These are phyloP conservation scores for Lactifluus piperatus DNA, from an alignment of 768 basidiomycete species.

Conservation along the genomic window DNA sequence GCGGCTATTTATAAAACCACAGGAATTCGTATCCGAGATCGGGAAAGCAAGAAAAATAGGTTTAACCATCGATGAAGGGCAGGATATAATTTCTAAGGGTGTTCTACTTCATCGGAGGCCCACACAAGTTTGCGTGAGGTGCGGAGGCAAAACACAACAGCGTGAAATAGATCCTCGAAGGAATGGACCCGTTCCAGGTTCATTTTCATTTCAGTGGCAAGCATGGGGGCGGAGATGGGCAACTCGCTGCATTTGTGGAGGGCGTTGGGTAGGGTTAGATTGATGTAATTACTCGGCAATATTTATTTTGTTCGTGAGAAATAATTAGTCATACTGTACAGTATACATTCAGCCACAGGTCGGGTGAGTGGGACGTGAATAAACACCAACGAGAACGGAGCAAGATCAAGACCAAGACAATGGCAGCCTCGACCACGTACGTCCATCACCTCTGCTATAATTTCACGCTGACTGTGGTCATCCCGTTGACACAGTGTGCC, in stretches of 20 bases:
- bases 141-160: slow-evolving; percentile 47
- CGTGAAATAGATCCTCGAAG: slow-evolving; percentile 24
- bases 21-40: slow-evolving; percentile 60
- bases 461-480: not conserved
- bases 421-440: slow-evolving; percentile 48
- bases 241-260: slow-evolving; percentile 61
- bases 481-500: not conserved
- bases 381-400: slow-evolving; percentile 7
- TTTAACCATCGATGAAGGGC: slow-evolving; percentile 30
- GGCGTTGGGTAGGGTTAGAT: slow-evolving; percentile 37
- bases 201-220: slow-evolving; percentile 39
- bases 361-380: not conserved
- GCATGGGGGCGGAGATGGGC: slow-evolving; percentile 60
- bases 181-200: slow-evolving; percentile 17
- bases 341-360: slow-evolving; percentile 36
- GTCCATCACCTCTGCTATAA: slow-evolving; percentile 21
- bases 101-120: slow-evolving; percentile 33
- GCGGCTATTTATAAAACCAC: slow-evolving; percentile 61
- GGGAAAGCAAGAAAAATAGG: slow-evolving; percentile 34
- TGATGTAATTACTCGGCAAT: not conserved
- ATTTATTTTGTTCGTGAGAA: slow-evolving; percentile 22
- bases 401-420: slow-evolving; percentile 33
- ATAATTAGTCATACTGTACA: slow-evolving; percentile 29
- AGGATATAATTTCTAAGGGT: slow-evolving; percentile 61
- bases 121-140: slow-evolving; percentile 47